Percentiles rank a stretch among this genome's conserved stretches.
These are phyloP conservation scores for Dysphania ambrosioides DNA, from an alignment of 148 eudicot genomes.

Conservation along the genomic window DNA sequence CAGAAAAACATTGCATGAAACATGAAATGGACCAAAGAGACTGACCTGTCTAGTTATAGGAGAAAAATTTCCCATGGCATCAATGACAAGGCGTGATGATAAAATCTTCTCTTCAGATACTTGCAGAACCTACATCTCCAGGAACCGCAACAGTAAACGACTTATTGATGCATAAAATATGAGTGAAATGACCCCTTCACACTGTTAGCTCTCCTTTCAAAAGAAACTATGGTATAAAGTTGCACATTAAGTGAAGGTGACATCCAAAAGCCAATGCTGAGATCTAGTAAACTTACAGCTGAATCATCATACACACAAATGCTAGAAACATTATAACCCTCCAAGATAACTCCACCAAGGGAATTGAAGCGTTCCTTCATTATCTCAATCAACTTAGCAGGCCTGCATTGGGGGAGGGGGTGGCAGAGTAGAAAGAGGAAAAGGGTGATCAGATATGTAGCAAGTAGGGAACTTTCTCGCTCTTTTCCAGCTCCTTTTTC, in stretches of 20 bases:
- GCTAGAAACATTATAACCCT: conserved; percentile 71
- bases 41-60: conserved; percentile 92
- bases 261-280: conserved; percentile 4
- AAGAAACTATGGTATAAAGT: neutral
- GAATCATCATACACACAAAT: conserved; percentile 66
- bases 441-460: neutral
- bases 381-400: conserved; percentile 69
- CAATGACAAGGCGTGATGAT: conserved; percentile 68
- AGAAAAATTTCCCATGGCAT: conserved; percentile 98
- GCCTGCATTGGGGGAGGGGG: conserved; percentile 41
- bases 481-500: neutral
- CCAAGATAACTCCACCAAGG: conserved; percentile 77
- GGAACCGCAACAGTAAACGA: neutral
- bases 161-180: neutral
- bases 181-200: neutral
- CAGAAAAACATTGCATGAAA: neutral
- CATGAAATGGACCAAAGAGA: neutral
- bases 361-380: conserved; percentile 66
- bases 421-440: neutral
- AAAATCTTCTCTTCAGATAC: conserved; percentile 60
- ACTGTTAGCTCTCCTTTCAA: neutral
- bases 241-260: neutral
- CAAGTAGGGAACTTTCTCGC: neutral
- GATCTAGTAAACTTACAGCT: conserved; percentile 53
- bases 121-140: conserved; percentile 59